Base-by-base conservation (phyloP, 1,284 basidiomycete species). In the Mycena sp. region DNA sequence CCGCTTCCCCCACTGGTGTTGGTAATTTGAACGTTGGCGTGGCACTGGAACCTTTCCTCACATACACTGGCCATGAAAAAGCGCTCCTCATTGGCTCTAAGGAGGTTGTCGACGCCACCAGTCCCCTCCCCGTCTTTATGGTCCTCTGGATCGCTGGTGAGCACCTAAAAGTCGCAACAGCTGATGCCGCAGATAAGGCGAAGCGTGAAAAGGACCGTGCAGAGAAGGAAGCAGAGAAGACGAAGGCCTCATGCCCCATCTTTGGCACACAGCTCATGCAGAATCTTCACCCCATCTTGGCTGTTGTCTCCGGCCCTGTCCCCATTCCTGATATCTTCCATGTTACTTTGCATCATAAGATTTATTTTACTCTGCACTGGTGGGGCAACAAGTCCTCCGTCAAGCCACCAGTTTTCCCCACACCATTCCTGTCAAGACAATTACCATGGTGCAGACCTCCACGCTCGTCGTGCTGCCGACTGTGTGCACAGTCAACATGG, bases 11-110 rank as follows among this genome's bases (percentile, higher is more conserved):
- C 2, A 23, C 41, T 16, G 41, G 40, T 1, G 43, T 53, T 4
- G 58, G 43, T 6, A 7, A 23, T 12, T 10, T 53, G 6, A 50
- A 60, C n/a, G 58, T 60, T 16, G 58, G 58, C 10, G n/a, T 5
- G 0, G 30, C 32, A 2, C 32, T 60, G 4, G 3, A 6, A 4
- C 16, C 41, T 16, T 30, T 46, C 6, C 46, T 23, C 37, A 26
- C 26, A 3, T 60, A 60, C 16, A 23, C 58, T 0, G 41, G 29
- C 41, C n/a, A 30, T 1, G 58, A 60, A 14, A 37, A 21, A 10
- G 32, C 1, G 1, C 19, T 59, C 3, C 6, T 60, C 10, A 14
- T 43, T 1, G 6, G 11, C 14, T 52, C 49, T 1, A 14, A 23
- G 3, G 25, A 45, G n/a, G 26, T 52, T 14, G 19, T 35, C 25